phyloP scores from a whole-genome alignment of 1,284 basidiomycete genomes.

The Tilletiopsis washingtonensis region DNA sequence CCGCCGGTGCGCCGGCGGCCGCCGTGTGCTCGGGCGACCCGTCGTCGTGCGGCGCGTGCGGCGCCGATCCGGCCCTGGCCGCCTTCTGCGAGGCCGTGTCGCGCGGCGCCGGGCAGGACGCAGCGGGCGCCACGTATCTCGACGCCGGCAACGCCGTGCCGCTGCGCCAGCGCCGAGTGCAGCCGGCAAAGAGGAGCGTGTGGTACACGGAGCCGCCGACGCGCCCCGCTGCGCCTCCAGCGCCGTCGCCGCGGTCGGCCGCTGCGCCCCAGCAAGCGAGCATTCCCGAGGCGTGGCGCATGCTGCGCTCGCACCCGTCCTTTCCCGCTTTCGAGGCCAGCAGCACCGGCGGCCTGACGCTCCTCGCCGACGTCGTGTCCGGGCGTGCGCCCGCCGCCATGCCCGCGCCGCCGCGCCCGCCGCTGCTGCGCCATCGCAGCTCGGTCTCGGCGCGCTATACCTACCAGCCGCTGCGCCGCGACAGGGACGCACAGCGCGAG shows the following conservation, averaged over 20 bases:
- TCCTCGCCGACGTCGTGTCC: constrained; percentile 42
- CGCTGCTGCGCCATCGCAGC: too few relatives aligned
- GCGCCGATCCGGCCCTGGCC: constrained; percentile 8
- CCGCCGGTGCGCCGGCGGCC: background rate
- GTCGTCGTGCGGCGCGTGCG: constrained; percentile 5
- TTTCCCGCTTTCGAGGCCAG: too few relatives aligned
- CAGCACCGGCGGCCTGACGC: constrained; percentile 36
- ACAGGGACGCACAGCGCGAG: too few relatives aligned
- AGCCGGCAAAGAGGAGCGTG: too few relatives aligned
- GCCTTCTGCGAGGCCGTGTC: constrained; percentile 11
- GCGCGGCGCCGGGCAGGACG: background rate
- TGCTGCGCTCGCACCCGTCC: constrained; percentile 39
- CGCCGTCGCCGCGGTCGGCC: background rate
- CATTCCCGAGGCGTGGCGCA: constrained; percentile 35
- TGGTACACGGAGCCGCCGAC: too few relatives aligned
- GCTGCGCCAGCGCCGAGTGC: too few relatives aligned
- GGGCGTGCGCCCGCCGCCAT: too few relatives aligned
- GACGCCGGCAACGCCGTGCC: constrained; percentile 6
- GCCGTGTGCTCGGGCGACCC: constrained; percentile 11
- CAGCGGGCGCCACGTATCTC: background rate
- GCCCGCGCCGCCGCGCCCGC: too few relatives aligned
- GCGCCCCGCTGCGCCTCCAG: background rate
- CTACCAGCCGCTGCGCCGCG: too few relatives aligned
- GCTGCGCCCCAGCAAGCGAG: background rate
- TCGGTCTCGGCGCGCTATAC: too few relatives aligned